A percentile compares a stretch with the other conserved stretches of the same genome.
These are phyloP conservation scores for Ehretia macrophylla DNA, from an alignment of 257 asterid species.

Conservation along the genomic window DNA sequence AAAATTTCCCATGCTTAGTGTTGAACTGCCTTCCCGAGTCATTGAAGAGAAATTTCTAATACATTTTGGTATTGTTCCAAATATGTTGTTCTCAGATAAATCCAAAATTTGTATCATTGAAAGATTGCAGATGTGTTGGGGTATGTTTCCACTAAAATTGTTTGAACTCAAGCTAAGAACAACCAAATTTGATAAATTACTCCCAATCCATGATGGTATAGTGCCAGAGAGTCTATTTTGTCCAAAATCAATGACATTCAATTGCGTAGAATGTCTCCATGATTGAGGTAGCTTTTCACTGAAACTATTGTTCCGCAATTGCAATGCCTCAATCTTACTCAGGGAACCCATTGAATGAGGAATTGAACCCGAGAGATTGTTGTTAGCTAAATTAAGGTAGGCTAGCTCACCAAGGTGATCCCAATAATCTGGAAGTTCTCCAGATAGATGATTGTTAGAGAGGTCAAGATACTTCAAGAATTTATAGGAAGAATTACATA, in stretches of 20 bases:
- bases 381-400: too few species aligned
- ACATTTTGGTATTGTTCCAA: slow-evolving; percentile 31
- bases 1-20: background rate
- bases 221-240: slow-evolving; percentile 23
- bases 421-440: slow-evolving; percentile 21
- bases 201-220: too few species aligned
- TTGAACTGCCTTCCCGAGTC: slow-evolving; percentile 12
- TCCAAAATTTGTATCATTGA: slow-evolving; percentile 26
- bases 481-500: too few species aligned
- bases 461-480: slow-evolving; percentile 14
- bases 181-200: background rate
- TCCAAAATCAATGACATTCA: slow-evolving; percentile 22
- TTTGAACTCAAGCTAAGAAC: slow-evolving; percentile 28
- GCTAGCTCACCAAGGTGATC: too few species aligned
- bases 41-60: slow-evolving; percentile 19
- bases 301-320: too few species aligned
- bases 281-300: too few species aligned
- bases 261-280: slow-evolving; percentile 5
- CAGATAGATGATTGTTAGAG: slow-evolving; percentile 16
- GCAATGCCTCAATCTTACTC: too few species aligned
- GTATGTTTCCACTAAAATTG: slow-evolving; percentile 19
- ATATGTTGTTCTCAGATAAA: slow-evolving; percentile 17
- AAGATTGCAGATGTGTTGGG: slow-evolving; percentile 20
- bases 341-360: too few species aligned
- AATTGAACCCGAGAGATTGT: too few species aligned